These are phyloP conservation scores for Discostella stelligera DNA, from an alignment of 352 stramenopile genomes.

Conservation along the genomic window DNA sequence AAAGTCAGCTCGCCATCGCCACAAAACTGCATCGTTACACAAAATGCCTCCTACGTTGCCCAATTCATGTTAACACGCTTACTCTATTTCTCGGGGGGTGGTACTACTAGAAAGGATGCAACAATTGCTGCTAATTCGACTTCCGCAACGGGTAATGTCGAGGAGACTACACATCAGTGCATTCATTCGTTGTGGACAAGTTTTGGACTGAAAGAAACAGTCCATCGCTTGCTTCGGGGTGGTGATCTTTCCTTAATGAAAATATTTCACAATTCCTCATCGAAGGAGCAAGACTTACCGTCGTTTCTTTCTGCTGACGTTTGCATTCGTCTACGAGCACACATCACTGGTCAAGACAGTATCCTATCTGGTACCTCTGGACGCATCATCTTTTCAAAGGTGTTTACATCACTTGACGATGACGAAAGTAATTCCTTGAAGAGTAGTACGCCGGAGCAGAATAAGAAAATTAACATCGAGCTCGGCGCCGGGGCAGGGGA, in stretches of 20 bases:
- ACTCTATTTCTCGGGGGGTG: slow-evolving; percentile 74
- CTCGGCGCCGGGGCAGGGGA: slow-evolving; percentile 73
- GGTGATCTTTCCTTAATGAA: slow-evolving; percentile 3
- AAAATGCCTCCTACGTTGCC: slow-evolving; percentile 36
- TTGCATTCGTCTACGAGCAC: slow-evolving; percentile 30
- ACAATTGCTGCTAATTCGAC: background rate
- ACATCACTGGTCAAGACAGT: slow-evolving; percentile 32
- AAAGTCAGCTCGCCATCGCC: background rate
- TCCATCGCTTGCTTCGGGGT: slow-evolving; percentile 19
- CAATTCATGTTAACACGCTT: slow-evolving; percentile 54
- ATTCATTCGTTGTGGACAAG: slow-evolving; percentile 65
- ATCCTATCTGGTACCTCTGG: slow-evolving; percentile 46
- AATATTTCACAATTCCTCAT: slow-evolving; percentile 11
- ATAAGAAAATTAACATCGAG: slow-evolving; percentile 59
- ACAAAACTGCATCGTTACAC: slow-evolving; percentile 12
- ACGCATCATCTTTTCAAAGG: slow-evolving; percentile 43
- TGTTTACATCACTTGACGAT: slow-evolving; percentile 49
- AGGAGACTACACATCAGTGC: slow-evolving; percentile 33
- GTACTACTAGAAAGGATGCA: slow-evolving; percentile 56
- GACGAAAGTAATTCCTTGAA: background rate
- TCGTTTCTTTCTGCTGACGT: slow-evolving; percentile 38
- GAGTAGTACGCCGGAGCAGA: slow-evolving; percentile 4
- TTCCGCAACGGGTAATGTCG: slow-evolving; percentile 3
- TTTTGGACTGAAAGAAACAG: slow-evolving; percentile 59
- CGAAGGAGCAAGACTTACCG: slow-evolving; percentile 20